Percentiles rank a stretch among this genome's conserved stretches.
Conservation (phyloP, 163 green algal species). For the Chlorella variabilis region DNA sequence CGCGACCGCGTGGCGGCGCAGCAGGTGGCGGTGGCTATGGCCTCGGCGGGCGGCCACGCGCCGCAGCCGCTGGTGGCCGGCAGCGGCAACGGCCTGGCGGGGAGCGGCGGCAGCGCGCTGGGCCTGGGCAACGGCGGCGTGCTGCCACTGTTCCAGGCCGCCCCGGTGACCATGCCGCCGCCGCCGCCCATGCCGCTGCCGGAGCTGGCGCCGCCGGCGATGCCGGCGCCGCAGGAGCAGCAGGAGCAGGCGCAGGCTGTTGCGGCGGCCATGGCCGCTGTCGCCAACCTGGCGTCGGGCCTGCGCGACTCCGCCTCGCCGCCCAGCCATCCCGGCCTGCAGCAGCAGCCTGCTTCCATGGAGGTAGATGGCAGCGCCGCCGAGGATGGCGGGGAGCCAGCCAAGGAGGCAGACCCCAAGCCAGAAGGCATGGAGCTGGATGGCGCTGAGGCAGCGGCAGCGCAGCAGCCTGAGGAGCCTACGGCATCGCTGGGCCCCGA, state of each 20-base stretch:
- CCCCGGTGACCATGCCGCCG: background rate
- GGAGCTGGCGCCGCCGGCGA: background rate
- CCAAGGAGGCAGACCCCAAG: background rate
- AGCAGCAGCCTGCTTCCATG: background rate
- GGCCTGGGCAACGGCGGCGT: background rate
- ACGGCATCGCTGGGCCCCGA: background rate
- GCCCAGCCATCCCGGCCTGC: background rate
- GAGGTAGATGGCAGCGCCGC: too few relatives aligned
- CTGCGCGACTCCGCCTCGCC: background rate
- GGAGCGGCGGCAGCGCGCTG: too few relatives aligned
- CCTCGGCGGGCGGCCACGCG: background rate
- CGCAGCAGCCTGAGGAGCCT: background rate
- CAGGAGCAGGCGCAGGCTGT: background rate
- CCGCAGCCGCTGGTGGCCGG: background rate
- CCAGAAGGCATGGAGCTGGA: background rate
- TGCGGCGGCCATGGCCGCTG: background rate
- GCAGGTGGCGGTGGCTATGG: conserved; percentile 21
- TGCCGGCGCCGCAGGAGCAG: background rate
- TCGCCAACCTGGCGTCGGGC: background rate
- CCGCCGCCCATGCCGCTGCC: conserved; percentile 20
- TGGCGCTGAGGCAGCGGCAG: background rate
- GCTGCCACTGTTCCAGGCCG: conserved; percentile 26
- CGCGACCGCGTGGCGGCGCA: conserved; percentile 24
- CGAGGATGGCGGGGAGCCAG: too few relatives aligned
- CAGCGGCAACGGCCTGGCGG: background rate